Evolutionary conservation across 2,329 filamentous ascomycete genomes (phyloP), one percentile per base, ranked within the genome.

Genomic region (Botrytis paeoniae): DNA sequence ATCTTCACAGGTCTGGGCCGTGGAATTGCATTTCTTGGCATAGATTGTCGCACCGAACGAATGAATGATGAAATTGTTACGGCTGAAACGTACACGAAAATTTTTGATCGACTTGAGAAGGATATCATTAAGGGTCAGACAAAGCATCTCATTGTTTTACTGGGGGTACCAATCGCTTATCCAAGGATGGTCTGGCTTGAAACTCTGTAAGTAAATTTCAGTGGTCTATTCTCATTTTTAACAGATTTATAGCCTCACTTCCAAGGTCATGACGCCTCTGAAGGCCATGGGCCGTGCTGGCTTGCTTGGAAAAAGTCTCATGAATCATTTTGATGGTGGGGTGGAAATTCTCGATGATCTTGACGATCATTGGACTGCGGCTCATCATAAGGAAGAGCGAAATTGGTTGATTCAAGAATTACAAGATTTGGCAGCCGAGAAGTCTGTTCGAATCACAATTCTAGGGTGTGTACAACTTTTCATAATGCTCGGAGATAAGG

Each of bases 351-450:
- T 97, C 41, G 95, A 97, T 80, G 94, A 97, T 78, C 84, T 97
- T 16, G 95, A 98, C 80, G 96, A 98, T 81, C 95, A 99, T 81
- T 99, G 96, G 96, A 98, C 95, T 0, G 93, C 95, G 54, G 97
- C 94, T 80, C 93, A 94, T 80, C 95, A 98, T 84, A 99, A 98
- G 81, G 87, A 89, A 39, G 96, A 99, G 83, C 90, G 96, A 69
- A 93, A 91, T 75, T 92, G 93, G 82, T 86, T 98, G 75, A 89
- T 99, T 59, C 92, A 96, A 80, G 94, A 98, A 78, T 85, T 99
- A 39, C 97, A 99, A 82, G 94, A 97, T 79, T 86, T 99, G 74
- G 95, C 97, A 14, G 94, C 93, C 35, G 94, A 96, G 81, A 97
- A 97, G 81, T 97, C 94, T 22, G 89, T 98, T 69, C 92, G 96